A percentile compares a stretch with the other conserved stretches of the same genome.
Conservation (phyloP, 176 grass and related monocot species). For the Miscanthus lutarioriparius region DNA sequence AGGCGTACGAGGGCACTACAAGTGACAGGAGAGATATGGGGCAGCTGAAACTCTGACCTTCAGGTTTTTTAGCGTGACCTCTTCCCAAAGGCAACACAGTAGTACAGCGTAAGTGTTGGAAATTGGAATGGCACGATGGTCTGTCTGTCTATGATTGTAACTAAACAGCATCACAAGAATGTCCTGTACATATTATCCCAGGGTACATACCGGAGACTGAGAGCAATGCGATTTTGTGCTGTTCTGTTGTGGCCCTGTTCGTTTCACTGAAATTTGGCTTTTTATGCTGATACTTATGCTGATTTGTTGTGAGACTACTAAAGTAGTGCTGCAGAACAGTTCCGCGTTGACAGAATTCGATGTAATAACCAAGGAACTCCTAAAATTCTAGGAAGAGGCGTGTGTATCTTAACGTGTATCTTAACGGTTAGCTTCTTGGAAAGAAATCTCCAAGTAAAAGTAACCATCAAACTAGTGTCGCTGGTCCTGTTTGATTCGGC, state of each 20-base stretch:
- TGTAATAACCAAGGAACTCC: too few relatives aligned
- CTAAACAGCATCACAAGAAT: not conserved
- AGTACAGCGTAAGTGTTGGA: conserved; percentile 11
- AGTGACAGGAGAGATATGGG: conserved; percentile 45
- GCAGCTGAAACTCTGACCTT: conserved; percentile 55
- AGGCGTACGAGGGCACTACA: not conserved
- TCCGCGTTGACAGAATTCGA: too few relatives aligned
- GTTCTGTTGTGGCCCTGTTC: not conserved
- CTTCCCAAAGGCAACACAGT: not conserved
- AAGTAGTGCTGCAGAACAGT: too few relatives aligned
- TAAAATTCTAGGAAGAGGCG: too few relatives aligned
- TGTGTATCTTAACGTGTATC: too few relatives aligned
- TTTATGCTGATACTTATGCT: too few relatives aligned
- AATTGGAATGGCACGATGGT: not conserved
- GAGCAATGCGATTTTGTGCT: not conserved
- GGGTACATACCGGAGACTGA: not conserved
- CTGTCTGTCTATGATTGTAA: not conserved
- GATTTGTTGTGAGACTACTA: too few relatives aligned
- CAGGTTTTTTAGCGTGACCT: not conserved
- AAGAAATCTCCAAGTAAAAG: too few relatives aligned
- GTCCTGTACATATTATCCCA: conserved; percentile 27
- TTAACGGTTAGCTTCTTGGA: too few relatives aligned
- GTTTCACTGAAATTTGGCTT: too few relatives aligned
- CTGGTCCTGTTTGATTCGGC: too few relatives aligned
- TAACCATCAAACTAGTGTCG: too few relatives aligned